Evolutionary conservation across 495 filamentous ascomycete species (phyloP).

Genomic region (Penicillium fimorum): DNA sequence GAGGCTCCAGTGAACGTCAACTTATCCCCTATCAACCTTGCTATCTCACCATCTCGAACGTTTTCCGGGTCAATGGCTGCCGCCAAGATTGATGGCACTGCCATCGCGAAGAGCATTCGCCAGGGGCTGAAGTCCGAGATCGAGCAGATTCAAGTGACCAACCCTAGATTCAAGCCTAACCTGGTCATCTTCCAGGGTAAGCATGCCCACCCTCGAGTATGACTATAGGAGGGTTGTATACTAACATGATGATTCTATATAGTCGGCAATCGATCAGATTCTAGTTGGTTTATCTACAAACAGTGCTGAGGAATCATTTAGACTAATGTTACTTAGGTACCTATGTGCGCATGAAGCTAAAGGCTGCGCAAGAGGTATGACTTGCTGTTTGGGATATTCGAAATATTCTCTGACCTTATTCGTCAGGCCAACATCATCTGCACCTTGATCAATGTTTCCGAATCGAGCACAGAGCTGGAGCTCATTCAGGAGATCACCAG

Average conservation of each 20-base stretch:
- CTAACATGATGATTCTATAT: constrained; percentile 13
- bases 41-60: constrained; percentile 21
- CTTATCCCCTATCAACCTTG: constrained; percentile 17
- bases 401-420: constrained; percentile 14
- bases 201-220: constrained; percentile 18
- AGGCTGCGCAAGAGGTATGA: constrained; percentile 87
- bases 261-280: constrained; percentile 89
- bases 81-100: constrained; percentile 91
- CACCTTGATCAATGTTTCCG: constrained; percentile 77
- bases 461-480: constrained; percentile 78
- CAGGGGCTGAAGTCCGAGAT: constrained; percentile 76
- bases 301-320: background rate
- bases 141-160: constrained; percentile 70
- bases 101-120: constrained; percentile 86
- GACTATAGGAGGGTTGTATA: constrained; percentile 1
- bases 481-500: constrained; percentile 74
- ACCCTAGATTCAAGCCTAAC: constrained; percentile 82
- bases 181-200: constrained; percentile 91
- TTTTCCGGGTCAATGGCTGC: constrained; percentile 72
- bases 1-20: constrained; percentile 15
- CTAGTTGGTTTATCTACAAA: constrained; percentile 60
- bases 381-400: constrained; percentile 3
- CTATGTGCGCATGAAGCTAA: constrained; percentile 99
- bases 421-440: constrained; percentile 81
- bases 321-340: constrained; percentile 61